These are phyloP conservation scores for Plenodomus biglobosus DNA, from an alignment of 2,329 filamentous ascomycete genomes.

Conservation along the genomic window DNA sequence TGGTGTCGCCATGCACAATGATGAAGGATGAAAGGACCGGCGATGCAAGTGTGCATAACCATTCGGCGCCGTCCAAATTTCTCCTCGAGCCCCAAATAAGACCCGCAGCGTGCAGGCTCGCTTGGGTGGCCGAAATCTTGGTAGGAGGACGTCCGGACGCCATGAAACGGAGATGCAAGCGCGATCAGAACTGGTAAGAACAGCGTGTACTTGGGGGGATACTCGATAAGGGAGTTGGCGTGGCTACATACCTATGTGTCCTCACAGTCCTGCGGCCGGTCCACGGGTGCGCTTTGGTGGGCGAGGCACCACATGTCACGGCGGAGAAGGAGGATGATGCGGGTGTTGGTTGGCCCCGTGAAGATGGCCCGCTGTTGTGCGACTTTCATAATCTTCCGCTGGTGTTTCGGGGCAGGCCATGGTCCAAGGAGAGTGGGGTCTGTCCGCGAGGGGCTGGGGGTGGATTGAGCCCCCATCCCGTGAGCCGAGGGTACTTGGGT, in stretches of 20 bases:
- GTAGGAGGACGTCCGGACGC: constrained; percentile 19
- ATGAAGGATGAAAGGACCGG: constrained; percentile 21
- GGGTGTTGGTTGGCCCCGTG: constrained; percentile 7
- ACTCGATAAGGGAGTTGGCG: no score
- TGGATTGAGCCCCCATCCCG: constrained; percentile 14
- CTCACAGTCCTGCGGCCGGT: no score
- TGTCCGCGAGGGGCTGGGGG: constrained; percentile 14
- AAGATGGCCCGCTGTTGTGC: constrained; percentile 8
- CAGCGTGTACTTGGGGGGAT: neutral
- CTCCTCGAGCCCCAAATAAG: constrained; percentile 24
- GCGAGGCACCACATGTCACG: neutral
- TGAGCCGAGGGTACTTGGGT: constrained; percentile 17
- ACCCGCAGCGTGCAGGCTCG: constrained; percentile 32
- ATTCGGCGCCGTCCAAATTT: constrained; percentile 26
- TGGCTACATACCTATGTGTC: no score
- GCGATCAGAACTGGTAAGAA: constrained; percentile 19
- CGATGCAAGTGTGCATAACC: constrained; percentile 27
- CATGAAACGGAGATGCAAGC: constrained; percentile 23
- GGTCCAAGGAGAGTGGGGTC: constrained; percentile 30
- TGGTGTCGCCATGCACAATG: constrained; percentile 23
- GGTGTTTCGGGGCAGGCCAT: neutral
- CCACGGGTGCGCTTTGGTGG: neutral
- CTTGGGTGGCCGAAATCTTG: constrained; percentile 25
- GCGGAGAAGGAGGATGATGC: neutral
- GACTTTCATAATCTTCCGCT: constrained; percentile 20